Conservation (phyloP, 768 basidiomycete species). For the Lyophyllum atratum region DNA sequence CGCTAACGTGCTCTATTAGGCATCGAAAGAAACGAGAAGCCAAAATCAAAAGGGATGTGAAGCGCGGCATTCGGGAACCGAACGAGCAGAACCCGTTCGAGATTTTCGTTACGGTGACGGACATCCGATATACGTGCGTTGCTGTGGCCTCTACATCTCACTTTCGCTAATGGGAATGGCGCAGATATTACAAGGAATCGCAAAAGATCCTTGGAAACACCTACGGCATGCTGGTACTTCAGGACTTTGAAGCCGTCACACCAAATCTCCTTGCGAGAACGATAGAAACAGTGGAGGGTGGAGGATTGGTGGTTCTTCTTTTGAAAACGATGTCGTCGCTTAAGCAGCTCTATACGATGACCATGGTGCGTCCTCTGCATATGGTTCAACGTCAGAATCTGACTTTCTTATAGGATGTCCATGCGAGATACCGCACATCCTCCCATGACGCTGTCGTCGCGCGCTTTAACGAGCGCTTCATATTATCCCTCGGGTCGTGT, state of each 20-base stretch:
- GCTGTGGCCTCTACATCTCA: background rate
- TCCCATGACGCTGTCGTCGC: constrained; percentile 88
- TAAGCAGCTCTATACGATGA: constrained; percentile 90
- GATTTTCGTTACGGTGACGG: constrained; percentile 97
- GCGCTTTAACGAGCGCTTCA: constrained; percentile 98
- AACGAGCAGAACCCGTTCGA: constrained; percentile 98
- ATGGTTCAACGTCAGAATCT: background rate
- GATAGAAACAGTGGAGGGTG: constrained; percentile 98
- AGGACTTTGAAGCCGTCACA: constrained; percentile 98
- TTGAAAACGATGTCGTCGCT: constrained; percentile 95
- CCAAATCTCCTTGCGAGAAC: constrained; percentile 96
- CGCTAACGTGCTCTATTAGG: constrained; percentile 33
- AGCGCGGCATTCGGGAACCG: constrained; percentile 88
- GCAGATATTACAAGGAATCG: constrained; percentile 20
- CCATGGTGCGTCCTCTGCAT: constrained; percentile 48
- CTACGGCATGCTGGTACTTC: constrained; percentile 94
- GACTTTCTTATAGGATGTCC: constrained; percentile 77
- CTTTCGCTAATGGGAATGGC: background rate
- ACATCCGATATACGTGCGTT: constrained; percentile 93
- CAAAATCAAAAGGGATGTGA: constrained; percentile 95
- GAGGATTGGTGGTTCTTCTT: constrained; percentile 84
- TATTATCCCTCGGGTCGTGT: constrained; percentile 93
- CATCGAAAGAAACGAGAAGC: constrained; percentile 97
- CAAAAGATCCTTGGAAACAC: constrained; percentile 77
- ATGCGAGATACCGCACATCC: constrained; percentile 90